These are phyloP conservation scores for Breviolum minutum DNA, from an alignment of 73 alveolate genomes.

Conservation along the genomic window DNA sequence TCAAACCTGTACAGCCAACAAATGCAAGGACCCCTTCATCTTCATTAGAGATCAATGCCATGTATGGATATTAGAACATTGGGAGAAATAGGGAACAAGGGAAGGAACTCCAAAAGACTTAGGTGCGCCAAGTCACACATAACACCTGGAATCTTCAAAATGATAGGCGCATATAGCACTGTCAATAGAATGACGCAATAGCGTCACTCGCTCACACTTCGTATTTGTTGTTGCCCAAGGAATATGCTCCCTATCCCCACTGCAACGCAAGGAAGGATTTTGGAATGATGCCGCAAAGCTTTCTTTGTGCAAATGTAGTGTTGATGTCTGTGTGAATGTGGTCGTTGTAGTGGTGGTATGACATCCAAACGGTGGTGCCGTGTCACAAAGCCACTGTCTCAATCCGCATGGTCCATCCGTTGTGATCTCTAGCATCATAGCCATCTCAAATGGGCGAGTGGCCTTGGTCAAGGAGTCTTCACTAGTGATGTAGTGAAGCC, in stretches of 20 bases:
- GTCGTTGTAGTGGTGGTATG: slow-evolving; percentile 13
- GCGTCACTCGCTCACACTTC: not conserved
- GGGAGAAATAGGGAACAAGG: too few species aligned
- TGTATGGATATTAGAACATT: too few species aligned
- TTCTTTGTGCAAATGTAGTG: not conserved
- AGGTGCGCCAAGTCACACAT: not conserved
- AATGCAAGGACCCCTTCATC: not conserved
- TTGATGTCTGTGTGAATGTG: not conserved
- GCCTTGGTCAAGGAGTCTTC: not conserved
- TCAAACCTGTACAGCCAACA: not conserved
- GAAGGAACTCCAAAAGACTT: too few species aligned
- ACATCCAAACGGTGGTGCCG: slow-evolving; percentile 3
- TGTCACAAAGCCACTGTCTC: slow-evolving; percentile 23
- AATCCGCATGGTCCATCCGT: slow-evolving; percentile 16
- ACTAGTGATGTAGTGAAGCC: too few species aligned
- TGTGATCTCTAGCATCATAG: slow-evolving; percentile 7
- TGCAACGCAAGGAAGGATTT: slow-evolving; percentile 8
- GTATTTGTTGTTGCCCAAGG: not conserved
- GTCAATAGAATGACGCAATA: not conserved
- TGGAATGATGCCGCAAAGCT: not conserved
- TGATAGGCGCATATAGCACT: slow-evolving; percentile 10
- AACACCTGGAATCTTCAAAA: not conserved
- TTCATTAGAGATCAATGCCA: not conserved
- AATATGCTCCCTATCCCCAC: not conserved
- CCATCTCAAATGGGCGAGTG: not conserved